A percentile compares a stretch with the other conserved stretches of the same genome.
phyloP scores from a whole-genome alignment of 2,329 filamentous ascomycete genomes.

The Ophidiomyces ophidiicola region DNA sequence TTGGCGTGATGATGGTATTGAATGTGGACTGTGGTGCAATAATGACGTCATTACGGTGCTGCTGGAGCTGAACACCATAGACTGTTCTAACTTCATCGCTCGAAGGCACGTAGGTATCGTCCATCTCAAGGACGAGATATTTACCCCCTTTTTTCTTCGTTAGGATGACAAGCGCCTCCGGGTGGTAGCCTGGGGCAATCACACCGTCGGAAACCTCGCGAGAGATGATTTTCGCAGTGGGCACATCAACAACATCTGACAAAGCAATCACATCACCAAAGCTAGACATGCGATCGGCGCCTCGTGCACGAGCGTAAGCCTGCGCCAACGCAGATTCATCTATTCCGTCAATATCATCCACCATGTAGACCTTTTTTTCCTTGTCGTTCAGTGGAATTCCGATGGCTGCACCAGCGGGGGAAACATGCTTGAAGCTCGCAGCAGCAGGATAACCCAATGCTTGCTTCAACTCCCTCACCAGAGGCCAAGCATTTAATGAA shows the following conservation, averaged over 20 bases:
- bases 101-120: constrained; percentile 69
- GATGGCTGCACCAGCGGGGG: constrained; percentile 88
- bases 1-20: constrained; percentile 71
- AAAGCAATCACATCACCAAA: constrained; percentile 95
- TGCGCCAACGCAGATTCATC: constrained; percentile 78
- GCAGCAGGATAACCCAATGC: constrained; percentile 80
- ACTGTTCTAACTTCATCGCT: constrained; percentile 69
- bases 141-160: constrained; percentile 97
- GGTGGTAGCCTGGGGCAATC: constrained; percentile 76
- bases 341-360: constrained; percentile 83
- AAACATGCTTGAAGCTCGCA: constrained; percentile 98
- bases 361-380: constrained; percentile 97
- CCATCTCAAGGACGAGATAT: constrained; percentile 92
- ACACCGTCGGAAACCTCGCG: constrained; percentile 97
- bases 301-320: constrained; percentile 88
- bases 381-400: constrained; percentile 73
- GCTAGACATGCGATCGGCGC: constrained; percentile 96
- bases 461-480: constrained; percentile 90
- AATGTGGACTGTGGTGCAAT: constrained; percentile 75
- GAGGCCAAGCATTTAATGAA: constrained; percentile 87
- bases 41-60: constrained; percentile 83
- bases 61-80: constrained; percentile 76
- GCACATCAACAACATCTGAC: constrained; percentile 77
- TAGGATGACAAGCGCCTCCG: constrained; percentile 77
- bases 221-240: constrained; percentile 94